Evolutionary conservation across 208 protist species (phyloP), one percentile per base, ranked within the genome.

Genomic region (Acanthamoeba triangularis): DNA sequence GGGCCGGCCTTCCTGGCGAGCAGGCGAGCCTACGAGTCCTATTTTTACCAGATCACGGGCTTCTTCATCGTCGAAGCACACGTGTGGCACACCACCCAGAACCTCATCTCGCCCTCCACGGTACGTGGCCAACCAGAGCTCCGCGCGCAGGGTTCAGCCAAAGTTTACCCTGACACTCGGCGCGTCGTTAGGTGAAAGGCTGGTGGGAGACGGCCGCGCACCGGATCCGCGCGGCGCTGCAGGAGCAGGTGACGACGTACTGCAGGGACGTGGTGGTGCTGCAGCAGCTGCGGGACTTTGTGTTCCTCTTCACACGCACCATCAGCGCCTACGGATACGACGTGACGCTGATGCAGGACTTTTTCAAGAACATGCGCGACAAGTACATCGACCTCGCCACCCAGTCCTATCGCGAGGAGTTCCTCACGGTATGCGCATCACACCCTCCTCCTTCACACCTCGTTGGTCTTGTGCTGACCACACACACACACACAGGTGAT

Each of bases 311-410:
- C 47, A 54, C 37, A 3, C 37, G 47, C 18, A 84, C 76, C 37
- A 84, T 84, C 44, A 47, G 76, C 76, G 28, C 44, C 76, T 84
- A 84, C 47, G 76, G 76, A 6, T 84, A 84, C 47, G 76, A 84
- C 25, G 76, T 84, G 37, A 33, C 37, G 76, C 2, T 54, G 44
- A 28, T 84, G 76, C 47, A 56, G 37, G 76, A 84, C 76, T 84
- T 84, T 25, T 84, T 84, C 44, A 84, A 41, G 28, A 28, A 56
- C 47, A 84, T 84, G 37, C 37, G 76, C 18, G 76, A 84, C 47
- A 47, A 54, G 44, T 84, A 56, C 76, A 56, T 47, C 76, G 76
- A 84, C 25, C 76, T 84, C 37, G 47, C 76, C 37, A 84, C 47
- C 47, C 47, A 56, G 37, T 47, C 37, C 76, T 84, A 84, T 18